Base-by-base conservation (phyloP, 2,329 filamentous ascomycete genomes). In the Leptographium lundbergii region DNA sequence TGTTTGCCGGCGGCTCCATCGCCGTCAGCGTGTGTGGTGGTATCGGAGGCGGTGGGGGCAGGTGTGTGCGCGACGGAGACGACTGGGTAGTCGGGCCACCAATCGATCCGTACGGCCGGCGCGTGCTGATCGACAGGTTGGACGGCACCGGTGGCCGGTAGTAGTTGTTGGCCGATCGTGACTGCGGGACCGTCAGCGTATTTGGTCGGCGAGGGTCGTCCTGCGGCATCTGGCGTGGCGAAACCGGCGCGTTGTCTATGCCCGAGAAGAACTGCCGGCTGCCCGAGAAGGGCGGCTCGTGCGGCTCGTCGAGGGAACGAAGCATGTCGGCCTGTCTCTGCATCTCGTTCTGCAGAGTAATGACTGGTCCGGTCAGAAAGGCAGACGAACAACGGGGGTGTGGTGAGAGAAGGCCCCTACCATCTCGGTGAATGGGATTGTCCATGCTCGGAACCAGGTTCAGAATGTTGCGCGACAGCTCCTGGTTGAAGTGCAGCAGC, bases 31-130 rank as follows among this genome's bases (percentile, higher is more conserved):
- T 67, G 72, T 77, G 70, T 67, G 77, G 72, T 22, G 53, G 56
- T 10, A 60, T 69, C 68, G 74, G 72, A 14, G 73, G 74, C 59
- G 85, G 85, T n/a, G 84, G 82, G 17, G 84, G 82, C 13, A 85
- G 81, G 17, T 75, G 74, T 82, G 61, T 88, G 86, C 64, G 87
- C 77, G 82, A 84, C 57, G 87, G 84, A 10, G 90, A 89, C 17
- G 88, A 84, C 63, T 88, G 87, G 42, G 80, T 77, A 36, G 80
- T 80, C 2, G 27, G n/a, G 34, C 51, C 52, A 7, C 89, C 85
- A 68, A 95, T 92, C 25, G 92, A 96, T 56, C 91, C 91, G 71
- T 91, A 96, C 36, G 89, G 85, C 61, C 91, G 85, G 36, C 82
- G 79, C 19, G 90, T 85, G 63, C 85, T 88, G 59, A 86, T 81